Evolutionary conservation across 139 green algal species (phyloP), one percentile per base, ranked within the genome.

Genomic region (Coelastrella sp.): DNA sequence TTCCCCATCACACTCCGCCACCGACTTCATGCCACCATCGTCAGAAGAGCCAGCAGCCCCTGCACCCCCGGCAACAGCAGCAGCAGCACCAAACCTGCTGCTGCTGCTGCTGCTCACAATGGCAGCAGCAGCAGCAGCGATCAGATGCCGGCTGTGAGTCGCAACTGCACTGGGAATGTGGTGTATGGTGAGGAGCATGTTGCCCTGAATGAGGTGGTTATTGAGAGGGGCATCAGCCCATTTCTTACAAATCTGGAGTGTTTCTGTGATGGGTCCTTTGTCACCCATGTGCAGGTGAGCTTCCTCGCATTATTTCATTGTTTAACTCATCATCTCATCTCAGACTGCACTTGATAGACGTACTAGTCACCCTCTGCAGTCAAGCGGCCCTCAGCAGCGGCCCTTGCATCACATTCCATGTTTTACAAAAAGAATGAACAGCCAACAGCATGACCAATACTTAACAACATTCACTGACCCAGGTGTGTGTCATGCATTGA

Each of bases 181-280:
- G 73, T 90, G 12, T 81, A 65, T 79, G 74, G 73, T 7, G 88
- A 90, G 61, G 84, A 92, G 49, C 91, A 93, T 72, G 92, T 96
- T 58, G 95, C 97, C 58, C 91, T 99, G 9, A 99, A 99, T 81
- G 97, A 99, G 93, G 94, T 97, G 81, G 96, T 98, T 6, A 96
- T 99, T 19, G 97, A 99, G 87, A 85, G 97, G 8, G 97, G 97
- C 75, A 95, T 95, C 65, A 95, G 91, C 8, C 89, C 97, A 8
- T 97, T 96, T 92, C 90, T 99, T 9, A 96, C 94, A 78, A 97
- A 97, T 81, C 92, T 99, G 56, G 95, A 99, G 91, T 93, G 90
- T 87, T 98, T 94, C 90, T 96, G 93, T 78, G 95, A 98, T 72
- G 93, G 96, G 22, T 90, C 90, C 60, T 97, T 97, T 84, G 93